A percentile compares a stretch with the other conserved stretches of the same genome.
phyloP scores from a whole-genome alignment of 2,329 filamentous ascomycete species.

The Teratosphaeria zuluensis region DNA sequence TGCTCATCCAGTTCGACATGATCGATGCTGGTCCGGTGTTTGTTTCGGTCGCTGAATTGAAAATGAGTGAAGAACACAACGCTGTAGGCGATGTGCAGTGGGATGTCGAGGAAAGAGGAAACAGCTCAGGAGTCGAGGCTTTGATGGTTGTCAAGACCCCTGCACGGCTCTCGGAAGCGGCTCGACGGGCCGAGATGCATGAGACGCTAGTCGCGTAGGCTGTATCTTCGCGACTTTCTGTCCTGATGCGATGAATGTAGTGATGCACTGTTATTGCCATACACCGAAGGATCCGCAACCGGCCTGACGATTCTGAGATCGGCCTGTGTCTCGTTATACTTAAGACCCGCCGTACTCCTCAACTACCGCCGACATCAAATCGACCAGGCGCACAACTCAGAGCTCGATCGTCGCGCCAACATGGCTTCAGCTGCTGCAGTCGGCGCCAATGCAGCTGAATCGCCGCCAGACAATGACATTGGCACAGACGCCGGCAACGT shows the following conservation, averaged over 20 bases:
- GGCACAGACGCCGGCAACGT: slow-evolving; percentile 17
- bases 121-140: neutral
- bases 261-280: no score
- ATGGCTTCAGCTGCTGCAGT: slow-evolving; percentile 30
- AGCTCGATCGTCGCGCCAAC: neutral
- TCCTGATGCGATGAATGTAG: no score
- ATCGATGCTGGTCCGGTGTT: neutral
- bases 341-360: no score
- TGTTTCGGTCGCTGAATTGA: neutral
- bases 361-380: neutral
- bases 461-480: slow-evolving; percentile 18
- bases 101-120: neutral
- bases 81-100: neutral
- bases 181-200: neutral
- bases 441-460: slow-evolving; percentile 20
- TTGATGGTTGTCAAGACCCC: neutral
- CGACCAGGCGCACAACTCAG: neutral
- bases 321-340: no score
- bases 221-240: no score
- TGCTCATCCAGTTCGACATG: slow-evolving; percentile 31
- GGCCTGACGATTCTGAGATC: no score
- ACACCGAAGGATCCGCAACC: no score
- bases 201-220: no score
- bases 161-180: neutral
- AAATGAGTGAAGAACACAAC: neutral